Base-by-base conservation (phyloP, 441 rosid species). In the Pelargonium citronellum region DNA sequence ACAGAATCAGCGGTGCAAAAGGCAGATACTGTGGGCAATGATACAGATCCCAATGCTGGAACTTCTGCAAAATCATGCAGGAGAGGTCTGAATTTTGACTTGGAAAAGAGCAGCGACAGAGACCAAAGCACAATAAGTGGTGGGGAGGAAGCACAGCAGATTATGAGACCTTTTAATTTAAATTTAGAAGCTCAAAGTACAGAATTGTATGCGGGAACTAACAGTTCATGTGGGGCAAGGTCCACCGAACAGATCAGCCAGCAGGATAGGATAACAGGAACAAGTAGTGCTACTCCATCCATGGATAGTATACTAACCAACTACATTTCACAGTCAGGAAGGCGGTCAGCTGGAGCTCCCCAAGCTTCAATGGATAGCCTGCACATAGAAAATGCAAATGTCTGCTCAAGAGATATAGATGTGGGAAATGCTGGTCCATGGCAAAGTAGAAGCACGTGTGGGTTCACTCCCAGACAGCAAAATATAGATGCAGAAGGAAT, bases 1-100 rank as follows among this genome's bases (percentile, higher is more conserved):
- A 75, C 77, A 67, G 89, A 83, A 83, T 41, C 87, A 74, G 77
- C 77, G 64, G 71, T 67, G 64, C 80, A 74, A 75, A 76, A 80
- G 57, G 79, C 74, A 77, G 78, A 76, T 70, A 65, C 67, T 67
- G 43, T 8, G 13, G 66, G 62, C 70, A 77, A 46, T 24, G 71
- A 64, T 9, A 27, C 77, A 51, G 68, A 75, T 75, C 58, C 73
- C 15, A 43, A 68, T 71, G 73, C 79, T 43, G 74, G 71, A 69
- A 69, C 76, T 67, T 70, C 74, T 57, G 73, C 11, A 61, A 84
- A 77, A 67, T 83, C 93, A 74, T 86, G 96, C 77, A 80, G 82
- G 75, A 88, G 83, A 73, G 81, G 74, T 68, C 80, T 94, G 79
- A 75, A 71, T 71, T 91, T 91, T 76, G 89, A 83, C 69, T 69